Percentiles rank a stretch among this genome's conserved stretches.
phyloP scores from a whole-genome alignment of 1,284 basidiomycete species.

The Ustilago hordei region DNA sequence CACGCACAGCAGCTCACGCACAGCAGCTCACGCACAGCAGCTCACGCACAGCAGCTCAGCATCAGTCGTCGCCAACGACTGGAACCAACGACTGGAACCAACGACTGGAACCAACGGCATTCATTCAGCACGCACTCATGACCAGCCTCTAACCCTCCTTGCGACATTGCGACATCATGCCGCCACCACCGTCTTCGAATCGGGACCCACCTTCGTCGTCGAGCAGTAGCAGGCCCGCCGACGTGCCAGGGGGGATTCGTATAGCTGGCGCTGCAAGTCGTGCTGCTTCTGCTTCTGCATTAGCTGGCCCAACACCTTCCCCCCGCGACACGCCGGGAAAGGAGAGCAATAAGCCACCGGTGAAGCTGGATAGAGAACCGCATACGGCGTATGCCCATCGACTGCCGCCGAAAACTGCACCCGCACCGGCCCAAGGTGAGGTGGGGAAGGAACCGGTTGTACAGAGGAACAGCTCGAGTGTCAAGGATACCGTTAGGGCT shows the following conservation, averaged over 20 bases:
- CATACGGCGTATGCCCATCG: neutral
- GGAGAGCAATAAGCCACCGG: neutral
- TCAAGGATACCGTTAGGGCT: neutral
- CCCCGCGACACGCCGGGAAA: neutral
- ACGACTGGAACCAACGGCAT: neutral
- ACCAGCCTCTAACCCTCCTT: neutral
- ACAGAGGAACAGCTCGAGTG: neutral
- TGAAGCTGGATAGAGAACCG: conserved; percentile 24
- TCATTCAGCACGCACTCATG: conserved; percentile 2
- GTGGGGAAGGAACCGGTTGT: too few relatives aligned
- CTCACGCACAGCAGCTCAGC: too few relatives aligned
- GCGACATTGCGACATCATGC: conserved; percentile 12
- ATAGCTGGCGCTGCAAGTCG: conserved; percentile 37
- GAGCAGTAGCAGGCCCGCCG: neutral
- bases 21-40: too few relatives aligned
- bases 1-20: too few relatives aligned
- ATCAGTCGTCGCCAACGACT: neutral
- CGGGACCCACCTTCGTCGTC: neutral
- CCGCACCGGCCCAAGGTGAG: too few relatives aligned
- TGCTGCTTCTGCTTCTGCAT: conserved; percentile 1
- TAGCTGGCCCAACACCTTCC: neutral
- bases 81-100: neutral
- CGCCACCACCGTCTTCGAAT: conserved; percentile 10
- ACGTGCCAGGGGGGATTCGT: conserved; percentile 23
- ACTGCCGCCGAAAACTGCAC: neutral